Conservation (phyloP, 2,329 filamentous ascomycete species). For the Coniochaeta ligniaria region DNA sequence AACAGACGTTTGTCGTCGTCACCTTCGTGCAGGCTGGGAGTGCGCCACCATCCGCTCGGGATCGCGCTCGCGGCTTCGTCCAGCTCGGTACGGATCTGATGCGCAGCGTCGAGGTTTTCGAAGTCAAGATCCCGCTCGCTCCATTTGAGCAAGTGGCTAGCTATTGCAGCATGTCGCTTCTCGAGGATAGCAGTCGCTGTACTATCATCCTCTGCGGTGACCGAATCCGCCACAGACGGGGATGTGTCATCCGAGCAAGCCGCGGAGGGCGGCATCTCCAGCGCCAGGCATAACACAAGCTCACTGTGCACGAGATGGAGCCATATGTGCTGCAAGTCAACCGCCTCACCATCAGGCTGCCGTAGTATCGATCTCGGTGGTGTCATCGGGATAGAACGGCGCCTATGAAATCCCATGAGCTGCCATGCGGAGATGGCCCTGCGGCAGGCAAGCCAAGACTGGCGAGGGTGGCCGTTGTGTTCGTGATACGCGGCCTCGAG, state of each 20-base stretch:
- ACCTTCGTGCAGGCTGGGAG: background rate
- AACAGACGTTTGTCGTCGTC: no score
- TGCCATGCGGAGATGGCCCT: conserved; percentile 3
- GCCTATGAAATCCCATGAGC: conserved; percentile 3
- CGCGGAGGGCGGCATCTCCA: background rate
- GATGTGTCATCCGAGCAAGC: background rate
- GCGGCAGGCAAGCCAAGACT: conserved; percentile 2
- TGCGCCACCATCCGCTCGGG: conserved; percentile 1
- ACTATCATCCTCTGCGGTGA: no score
- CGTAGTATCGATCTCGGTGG: background rate
- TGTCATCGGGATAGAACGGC: background rate
- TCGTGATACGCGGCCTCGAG: conserved; percentile 4
- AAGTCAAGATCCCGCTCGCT: conserved; percentile 2
- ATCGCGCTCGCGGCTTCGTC: conserved; percentile 2
- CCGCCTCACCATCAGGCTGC: background rate
- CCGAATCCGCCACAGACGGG: no score
- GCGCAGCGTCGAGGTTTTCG: background rate
- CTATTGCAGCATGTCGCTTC: no score
- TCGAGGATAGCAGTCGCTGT: no score
- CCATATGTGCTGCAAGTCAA: conserved; percentile 3
- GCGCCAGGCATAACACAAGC: conserved; percentile 3
- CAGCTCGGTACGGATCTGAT: conserved; percentile 4
- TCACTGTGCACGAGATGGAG: conserved; percentile 1
- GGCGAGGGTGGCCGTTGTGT: conserved; percentile 2
- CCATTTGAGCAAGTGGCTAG: no score